phyloP scores from a whole-genome alignment of 345 rosid genomes.

The Aquilaria malaccensis region DNA sequence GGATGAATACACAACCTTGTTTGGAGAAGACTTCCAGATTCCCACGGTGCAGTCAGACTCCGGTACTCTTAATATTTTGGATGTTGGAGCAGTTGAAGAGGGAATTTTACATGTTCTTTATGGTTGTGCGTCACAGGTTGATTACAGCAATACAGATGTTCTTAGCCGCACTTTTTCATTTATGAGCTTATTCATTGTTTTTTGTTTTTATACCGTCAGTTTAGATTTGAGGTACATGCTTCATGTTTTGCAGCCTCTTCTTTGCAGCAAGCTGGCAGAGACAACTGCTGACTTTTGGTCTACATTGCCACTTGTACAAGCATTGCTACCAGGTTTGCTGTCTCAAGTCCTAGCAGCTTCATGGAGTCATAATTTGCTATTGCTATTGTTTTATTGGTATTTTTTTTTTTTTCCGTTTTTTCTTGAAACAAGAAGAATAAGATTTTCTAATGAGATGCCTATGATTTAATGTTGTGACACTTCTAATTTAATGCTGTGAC shows the following conservation, averaged over 20 bases:
- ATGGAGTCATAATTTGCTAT: constrained; percentile 2
- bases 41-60: constrained; percentile 44
- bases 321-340: constrained; percentile 66
- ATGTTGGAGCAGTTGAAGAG: constrained; percentile 70
- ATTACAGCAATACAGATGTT: constrained; percentile 25
- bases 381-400: neutral
- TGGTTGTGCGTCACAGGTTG: constrained; percentile 90
- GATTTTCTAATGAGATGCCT: neutral
- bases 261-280: constrained; percentile 60
- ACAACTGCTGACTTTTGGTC: constrained; percentile 56
- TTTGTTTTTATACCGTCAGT: constrained; percentile 10
- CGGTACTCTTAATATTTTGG: constrained; percentile 51
- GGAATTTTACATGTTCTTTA: constrained; percentile 75
- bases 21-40: constrained; percentile 63
- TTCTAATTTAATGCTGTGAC: neutral
- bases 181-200: neutral
- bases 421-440: neutral
- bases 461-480: no score
- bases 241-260: constrained; percentile 41
- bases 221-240: constrained; percentile 10
- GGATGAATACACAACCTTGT: constrained; percentile 58
- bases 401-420: neutral
- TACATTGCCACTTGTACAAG: constrained; percentile 75
- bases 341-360: constrained; percentile 6
- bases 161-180: no score